phyloP scores from a whole-genome alignment of 805 yeast species.

The Yarrowia sp. region DNA sequence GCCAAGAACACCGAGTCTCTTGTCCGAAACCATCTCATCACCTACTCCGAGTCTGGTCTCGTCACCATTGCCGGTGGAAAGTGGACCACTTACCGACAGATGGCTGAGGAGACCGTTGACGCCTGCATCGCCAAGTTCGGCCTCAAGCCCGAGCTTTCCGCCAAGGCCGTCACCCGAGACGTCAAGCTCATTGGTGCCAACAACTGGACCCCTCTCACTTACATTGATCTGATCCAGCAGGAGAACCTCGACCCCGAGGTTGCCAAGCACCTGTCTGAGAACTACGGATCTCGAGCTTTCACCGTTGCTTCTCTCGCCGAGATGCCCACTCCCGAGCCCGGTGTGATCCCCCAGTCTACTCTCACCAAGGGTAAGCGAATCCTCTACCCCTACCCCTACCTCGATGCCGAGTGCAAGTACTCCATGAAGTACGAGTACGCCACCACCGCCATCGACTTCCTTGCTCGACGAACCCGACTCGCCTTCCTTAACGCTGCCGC shows the following conservation, averaged over 20 bases:
- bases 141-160: slow-evolving; percentile 50
- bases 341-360: slow-evolving; percentile 41
- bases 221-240: slow-evolving; percentile 80
- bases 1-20: slow-evolving; percentile 76
- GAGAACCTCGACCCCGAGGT: slow-evolving; percentile 74
- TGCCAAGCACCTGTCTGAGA: slow-evolving; percentile 81
- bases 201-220: slow-evolving; percentile 73
- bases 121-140: slow-evolving; percentile 62
- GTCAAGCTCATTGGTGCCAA: slow-evolving; percentile 80
- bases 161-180: slow-evolving; percentile 56
- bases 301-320: slow-evolving; percentile 66
- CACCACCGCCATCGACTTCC: slow-evolving; percentile 86
- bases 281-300: slow-evolving; percentile 86
- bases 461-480: slow-evolving; percentile 90
- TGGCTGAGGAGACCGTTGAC: slow-evolving; percentile 94
- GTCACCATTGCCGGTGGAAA: slow-evolving; percentile 95
- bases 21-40: slow-evolving; percentile 86
- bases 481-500: slow-evolving; percentile 89
- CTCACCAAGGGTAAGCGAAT: slow-evolving; percentile 48
- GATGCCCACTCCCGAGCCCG: slow-evolving; percentile 46
- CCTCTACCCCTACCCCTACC: slow-evolving; percentile 79
- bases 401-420: slow-evolving; percentile 84
- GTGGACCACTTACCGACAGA: slow-evolving; percentile 98
- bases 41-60: slow-evolving; percentile 74
- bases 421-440: slow-evolving; percentile 83